A percentile compares a stretch with the other conserved stretches of the same genome.
Evolutionary conservation across 2,329 filamentous ascomycete genomes (phyloP).

Genomic region (Emergomyces pasteurianus): DNA sequence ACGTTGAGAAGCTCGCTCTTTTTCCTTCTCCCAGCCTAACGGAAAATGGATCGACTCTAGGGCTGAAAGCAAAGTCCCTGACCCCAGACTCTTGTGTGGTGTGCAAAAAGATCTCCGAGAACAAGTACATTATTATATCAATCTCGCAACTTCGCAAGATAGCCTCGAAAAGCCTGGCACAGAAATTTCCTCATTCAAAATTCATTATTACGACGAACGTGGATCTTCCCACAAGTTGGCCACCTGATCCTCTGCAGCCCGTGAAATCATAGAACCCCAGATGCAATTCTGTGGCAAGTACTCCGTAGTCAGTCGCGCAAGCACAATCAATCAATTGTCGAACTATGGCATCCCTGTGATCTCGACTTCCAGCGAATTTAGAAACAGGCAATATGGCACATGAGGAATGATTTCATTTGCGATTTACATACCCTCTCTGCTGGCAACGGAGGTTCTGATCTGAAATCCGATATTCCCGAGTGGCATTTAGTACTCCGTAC

Average conservation of each 20-base stretch:
- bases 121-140: no score
- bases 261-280: neutral
- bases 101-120: neutral
- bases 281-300: neutral
- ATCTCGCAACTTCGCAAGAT: neutral
- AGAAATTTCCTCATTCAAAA: neutral
- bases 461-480: no score
- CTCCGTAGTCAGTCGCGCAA: neutral
- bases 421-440: neutral
- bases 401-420: neutral
- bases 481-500: no score
- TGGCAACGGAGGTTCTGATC: neutral
- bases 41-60: neutral
- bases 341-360: neutral
- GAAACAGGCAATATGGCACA: neutral
- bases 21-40: no score
- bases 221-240: neutral
- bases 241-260: neutral
- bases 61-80: neutral
- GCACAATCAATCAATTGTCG: neutral
- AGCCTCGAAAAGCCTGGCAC: neutral
- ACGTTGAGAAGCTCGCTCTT: no score
- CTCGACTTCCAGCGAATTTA: neutral
- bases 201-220: neutral
- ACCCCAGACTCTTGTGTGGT: neutral